A percentile compares a stretch with the other conserved stretches of the same genome.
Conservation (phyloP, 495 filamentous ascomycete genomes). For the Neurospora terricola region DNA sequence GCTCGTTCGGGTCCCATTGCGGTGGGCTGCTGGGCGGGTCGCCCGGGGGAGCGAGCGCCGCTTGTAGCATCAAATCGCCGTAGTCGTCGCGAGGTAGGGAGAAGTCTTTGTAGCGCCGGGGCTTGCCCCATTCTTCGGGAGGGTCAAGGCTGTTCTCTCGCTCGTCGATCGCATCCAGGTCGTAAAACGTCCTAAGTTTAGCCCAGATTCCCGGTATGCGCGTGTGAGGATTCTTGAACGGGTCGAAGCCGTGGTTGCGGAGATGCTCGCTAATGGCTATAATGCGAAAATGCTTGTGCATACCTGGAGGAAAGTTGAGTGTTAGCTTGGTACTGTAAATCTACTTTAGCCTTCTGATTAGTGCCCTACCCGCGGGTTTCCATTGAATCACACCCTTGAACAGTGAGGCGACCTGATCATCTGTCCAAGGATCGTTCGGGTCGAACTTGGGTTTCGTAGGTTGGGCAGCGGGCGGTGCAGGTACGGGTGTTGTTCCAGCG, state of each 20-base stretch:
- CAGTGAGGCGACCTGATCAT: conserved; percentile 84
- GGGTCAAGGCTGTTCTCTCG: conserved; percentile 62
- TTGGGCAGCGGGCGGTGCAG: conserved; percentile 19
- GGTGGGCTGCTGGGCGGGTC: conserved; percentile 46
- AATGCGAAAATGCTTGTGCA: conserved; percentile 97
- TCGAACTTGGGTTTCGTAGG: conserved; percentile 11
- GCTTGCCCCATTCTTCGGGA: conserved; percentile 45
- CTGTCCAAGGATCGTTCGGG: conserved; percentile 75
- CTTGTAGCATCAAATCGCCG: conserved; percentile 61
- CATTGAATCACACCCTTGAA: conserved; percentile 83
- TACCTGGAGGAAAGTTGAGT: conserved; percentile 42
- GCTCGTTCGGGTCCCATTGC: conserved; percentile 34
- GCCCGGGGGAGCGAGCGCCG: conserved; percentile 49
- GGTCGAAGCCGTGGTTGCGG: conserved; percentile 75
- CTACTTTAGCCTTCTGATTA: not conserved
- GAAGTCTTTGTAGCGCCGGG: conserved; percentile 55
- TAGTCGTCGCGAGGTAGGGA: conserved; percentile 69
- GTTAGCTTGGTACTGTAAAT: conserved; percentile 1
- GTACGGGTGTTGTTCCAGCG: conserved; percentile 31
- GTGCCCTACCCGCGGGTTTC: conserved; percentile 77
- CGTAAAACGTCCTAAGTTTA: conserved; percentile 75
- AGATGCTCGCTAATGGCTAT: conserved; percentile 79
- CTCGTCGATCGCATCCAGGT: conserved; percentile 81
- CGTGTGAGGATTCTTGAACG: conserved; percentile 60
- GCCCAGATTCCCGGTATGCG: conserved; percentile 84